Conservation (phyloP, 345 rosid genomes). For the Turnera subulata region DNA sequence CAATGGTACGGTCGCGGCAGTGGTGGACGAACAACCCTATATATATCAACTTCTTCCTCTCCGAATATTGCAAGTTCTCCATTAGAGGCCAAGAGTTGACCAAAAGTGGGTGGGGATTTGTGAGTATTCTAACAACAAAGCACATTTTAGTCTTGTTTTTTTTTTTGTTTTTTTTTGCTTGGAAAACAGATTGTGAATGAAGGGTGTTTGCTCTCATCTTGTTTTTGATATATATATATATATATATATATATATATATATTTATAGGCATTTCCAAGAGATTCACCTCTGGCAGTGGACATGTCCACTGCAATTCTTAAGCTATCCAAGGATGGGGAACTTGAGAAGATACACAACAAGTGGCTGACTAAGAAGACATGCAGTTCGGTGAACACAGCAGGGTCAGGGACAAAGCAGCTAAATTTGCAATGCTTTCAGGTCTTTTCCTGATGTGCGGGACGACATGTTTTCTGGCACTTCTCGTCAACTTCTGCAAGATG, state of each 20-base stretch:
- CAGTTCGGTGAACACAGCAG: too few species aligned
- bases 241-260: too few species aligned
- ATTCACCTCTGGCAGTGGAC: conserved; percentile 80
- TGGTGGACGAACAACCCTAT: conserved; percentile 77
- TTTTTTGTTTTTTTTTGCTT: too few species aligned
- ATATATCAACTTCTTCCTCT: conserved; percentile 73
- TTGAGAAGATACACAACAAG: conserved; percentile 63
- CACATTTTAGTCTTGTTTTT: not conserved
- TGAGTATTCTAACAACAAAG: conserved; percentile 67
- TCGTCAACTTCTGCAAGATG: conserved; percentile 46
- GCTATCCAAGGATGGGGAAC: conserved; percentile 75
- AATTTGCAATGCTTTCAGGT: conserved; percentile 73
- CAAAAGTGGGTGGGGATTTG: conserved; percentile 89
- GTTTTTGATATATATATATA: not conserved
- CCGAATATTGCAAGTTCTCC: conserved; percentile 61
- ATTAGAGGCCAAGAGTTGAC: conserved; percentile 81
- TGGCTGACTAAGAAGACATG: conserved; percentile 62
- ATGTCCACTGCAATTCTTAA: conserved; percentile 82
- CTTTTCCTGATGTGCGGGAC: conserved; percentile 71
- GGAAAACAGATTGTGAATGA: not conserved
- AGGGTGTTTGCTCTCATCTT: too few species aligned
- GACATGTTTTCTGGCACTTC: conserved; percentile 53
- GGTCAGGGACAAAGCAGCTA: conserved; percentile 58
- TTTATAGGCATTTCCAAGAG: conserved; percentile 80
- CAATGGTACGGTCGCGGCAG: conserved; percentile 72